These are phyloP conservation scores for Acanthamoeba royreba DNA, from an alignment of 208 protist species.

Conservation along the genomic window DNA sequence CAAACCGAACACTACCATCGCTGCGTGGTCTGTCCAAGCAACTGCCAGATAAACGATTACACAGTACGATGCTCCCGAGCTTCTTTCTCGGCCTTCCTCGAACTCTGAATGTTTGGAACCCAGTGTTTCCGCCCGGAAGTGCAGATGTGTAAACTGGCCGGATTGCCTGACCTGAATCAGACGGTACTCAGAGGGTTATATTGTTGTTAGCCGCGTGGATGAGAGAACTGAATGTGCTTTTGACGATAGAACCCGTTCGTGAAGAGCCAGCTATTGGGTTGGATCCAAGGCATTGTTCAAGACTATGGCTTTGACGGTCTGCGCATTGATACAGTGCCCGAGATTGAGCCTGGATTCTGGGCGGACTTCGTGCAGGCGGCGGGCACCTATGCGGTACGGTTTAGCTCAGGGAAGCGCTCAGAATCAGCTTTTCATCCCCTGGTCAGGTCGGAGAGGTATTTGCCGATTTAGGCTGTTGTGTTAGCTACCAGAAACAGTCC, in stretches of 20 bases:
- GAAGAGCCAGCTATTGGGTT: conserved; percentile 44
- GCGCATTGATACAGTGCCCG: conserved; percentile 76
- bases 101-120: neutral
- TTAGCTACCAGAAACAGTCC: neutral
- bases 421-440: neutral
- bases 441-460: conserved; percentile 59
- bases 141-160: conserved; percentile 60
- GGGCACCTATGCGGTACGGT: conserved; percentile 40
- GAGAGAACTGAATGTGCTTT: neutral
- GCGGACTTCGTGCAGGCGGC: neutral
- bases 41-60: conserved; percentile 73
- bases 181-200: neutral
- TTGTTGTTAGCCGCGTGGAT: neutral
- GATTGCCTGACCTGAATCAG: conserved; percentile 70
- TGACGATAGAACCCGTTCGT: conserved; percentile 67
- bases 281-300: conserved; percentile 60
- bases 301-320: conserved; percentile 74
- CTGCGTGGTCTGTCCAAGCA: conserved; percentile 43
- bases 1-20: conserved; percentile 67
- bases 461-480: conserved; percentile 48
- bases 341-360: conserved; percentile 74
- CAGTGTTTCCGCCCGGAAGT: neutral
- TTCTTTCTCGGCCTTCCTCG: neutral
- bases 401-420: neutral
- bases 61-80: neutral